Conservation (phyloP, 2,329 filamentous ascomycete species). For the Arthrobotrys sinensis region DNA sequence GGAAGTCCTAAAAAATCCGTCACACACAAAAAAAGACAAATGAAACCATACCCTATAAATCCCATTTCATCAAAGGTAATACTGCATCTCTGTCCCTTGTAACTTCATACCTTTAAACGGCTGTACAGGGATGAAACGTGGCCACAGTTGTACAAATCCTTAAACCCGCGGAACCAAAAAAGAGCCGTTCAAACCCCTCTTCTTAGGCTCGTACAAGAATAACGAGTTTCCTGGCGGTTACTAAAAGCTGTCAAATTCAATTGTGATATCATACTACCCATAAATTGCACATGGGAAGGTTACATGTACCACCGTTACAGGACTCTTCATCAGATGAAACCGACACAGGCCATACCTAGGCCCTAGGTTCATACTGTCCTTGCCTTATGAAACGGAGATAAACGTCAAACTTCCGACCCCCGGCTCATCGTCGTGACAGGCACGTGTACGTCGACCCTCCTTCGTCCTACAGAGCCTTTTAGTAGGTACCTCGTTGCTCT, state of each 20-base stretch:
- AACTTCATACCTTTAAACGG: conserved; percentile 13
- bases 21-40: neutral
- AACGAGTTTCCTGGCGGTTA: conserved; percentile 23
- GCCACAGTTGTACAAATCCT: neutral
- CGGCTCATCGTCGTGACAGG: neutral
- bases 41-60: neutral
- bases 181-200: neutral
- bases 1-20: neutral
- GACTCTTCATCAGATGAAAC: conserved; percentile 9
- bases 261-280: neutral
- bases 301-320: neutral
- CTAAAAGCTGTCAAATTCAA: neutral
- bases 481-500: neutral
- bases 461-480: neutral
- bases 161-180: neutral
- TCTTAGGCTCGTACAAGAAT: neutral
- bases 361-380: neutral
- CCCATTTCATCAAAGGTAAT: neutral
- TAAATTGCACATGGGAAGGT: neutral
- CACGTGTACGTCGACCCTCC: neutral
- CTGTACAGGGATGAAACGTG: conserved; percentile 34
- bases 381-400: conserved; percentile 1
- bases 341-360: neutral
- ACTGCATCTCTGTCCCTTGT: conserved; percentile 10
- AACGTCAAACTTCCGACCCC: neutral